Base-by-base conservation (phyloP, 352 stramenopile species). In the Stramenopiles sp. region DNA sequence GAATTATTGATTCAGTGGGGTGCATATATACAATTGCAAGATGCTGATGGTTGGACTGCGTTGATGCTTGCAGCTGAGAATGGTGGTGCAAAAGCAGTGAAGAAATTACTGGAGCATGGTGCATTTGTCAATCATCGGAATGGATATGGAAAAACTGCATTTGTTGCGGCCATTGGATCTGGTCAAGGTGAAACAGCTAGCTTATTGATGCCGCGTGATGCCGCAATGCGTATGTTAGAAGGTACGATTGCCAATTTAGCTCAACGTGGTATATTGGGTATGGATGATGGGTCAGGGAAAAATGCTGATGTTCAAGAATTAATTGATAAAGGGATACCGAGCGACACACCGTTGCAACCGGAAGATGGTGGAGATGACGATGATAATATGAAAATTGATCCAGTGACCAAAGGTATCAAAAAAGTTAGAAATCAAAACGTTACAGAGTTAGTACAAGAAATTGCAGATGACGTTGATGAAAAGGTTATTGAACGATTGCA, bases 61-160 rank as follows among this genome's bases (percentile, higher is more conserved):
- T 69, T 69, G 53, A 69, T 69, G 53, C 53, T 69, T 69, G 53
- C 20, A 27, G 53, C 53, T 69, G 53, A 69, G 53, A 69, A 69
- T 27, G 53, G 53, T 27, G 20, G 20, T 69, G 27, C 53, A 20
- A 20, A 69, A 69, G 53, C 53, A 27, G 53, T 69, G 20, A 27
- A 69, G 27, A 69, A 20, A 27, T 27, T 69, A 27, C 20, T 69
- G 20, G 20, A 69, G 53, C 53, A 69, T 69, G 53, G 53, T 69
- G 53, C 53, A 27, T 69, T 69, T 69, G 53, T 69, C 20, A 69
- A 69, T 27, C 53, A 69, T 27, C 53, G 53, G 20, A 69, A 69
- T 27, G 53, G 20, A 20, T 69, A 23, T 27, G 53, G 53, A 69
- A 69, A 69, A 69, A 69, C 53, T 69, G 53, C 53, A 20, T 69